Evolutionary conservation across 768 basidiomycete species (phyloP).

Genomic region (Mycena alexandri): DNA sequence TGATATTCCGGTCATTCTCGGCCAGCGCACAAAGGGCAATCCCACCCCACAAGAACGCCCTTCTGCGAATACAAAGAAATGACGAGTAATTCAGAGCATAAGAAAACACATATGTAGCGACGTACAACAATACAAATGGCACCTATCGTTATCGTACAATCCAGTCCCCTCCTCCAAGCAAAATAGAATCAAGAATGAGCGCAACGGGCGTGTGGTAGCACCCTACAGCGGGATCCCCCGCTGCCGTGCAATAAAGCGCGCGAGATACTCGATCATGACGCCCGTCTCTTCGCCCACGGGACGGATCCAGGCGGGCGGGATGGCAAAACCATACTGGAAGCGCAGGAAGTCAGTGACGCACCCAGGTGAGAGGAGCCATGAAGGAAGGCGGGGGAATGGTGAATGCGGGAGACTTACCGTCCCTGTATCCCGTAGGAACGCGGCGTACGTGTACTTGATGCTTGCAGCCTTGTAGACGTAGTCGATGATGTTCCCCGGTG

Average conservation of each 20-base stretch:
- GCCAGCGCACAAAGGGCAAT: no score
- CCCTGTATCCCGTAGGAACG: slow-evolving; percentile 78
- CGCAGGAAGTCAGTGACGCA: background rate
- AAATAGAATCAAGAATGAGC: no score
- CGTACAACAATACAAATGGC: no score
- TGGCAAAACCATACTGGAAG: slow-evolving; percentile 78
- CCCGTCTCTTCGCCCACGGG: slow-evolving; percentile 85
- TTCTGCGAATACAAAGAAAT: no score
- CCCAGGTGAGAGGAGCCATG: no score
- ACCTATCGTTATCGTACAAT: no score
- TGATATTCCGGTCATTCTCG: no score
- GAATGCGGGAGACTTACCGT: slow-evolving; percentile 63
- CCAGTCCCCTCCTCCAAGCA: no score
- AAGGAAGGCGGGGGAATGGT: slow-evolving; percentile 2
- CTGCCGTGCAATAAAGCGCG: slow-evolving; percentile 70
- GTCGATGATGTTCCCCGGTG: slow-evolving; percentile 76
- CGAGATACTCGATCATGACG: slow-evolving; percentile 74
- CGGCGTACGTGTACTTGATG: slow-evolving; percentile 73
- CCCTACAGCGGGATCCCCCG: slow-evolving; percentile 37
- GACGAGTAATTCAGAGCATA: no score
- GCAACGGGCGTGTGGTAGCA: no score
- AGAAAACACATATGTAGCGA: no score
- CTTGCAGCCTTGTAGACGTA: slow-evolving; percentile 70
- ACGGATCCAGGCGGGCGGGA: slow-evolving; percentile 79
- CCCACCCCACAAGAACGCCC: no score